Conservation (phyloP, 1,284 basidiomycete genomes). For the Tetrapyrgos nigripes region DNA sequence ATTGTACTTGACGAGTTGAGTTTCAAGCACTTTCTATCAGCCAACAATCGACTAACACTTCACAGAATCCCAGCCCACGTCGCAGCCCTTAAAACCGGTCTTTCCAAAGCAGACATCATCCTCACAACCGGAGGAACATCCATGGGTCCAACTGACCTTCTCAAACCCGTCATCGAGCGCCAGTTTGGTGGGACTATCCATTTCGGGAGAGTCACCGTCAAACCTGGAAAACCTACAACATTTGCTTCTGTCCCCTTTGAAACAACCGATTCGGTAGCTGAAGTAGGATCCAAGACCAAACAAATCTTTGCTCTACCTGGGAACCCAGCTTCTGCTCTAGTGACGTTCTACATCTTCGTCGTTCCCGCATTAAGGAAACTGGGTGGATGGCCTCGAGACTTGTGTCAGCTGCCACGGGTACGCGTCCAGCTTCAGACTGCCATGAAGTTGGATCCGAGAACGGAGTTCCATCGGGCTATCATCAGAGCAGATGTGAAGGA, state of each 20-base stretch:
- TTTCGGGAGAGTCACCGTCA: conserved; percentile 78
- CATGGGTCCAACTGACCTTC: conserved; percentile 87
- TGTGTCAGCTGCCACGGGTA: conserved; percentile 69
- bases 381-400: conserved; percentile 65
- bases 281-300: conserved; percentile 37
- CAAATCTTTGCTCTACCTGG: conserved; percentile 87
- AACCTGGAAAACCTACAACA: conserved; percentile 85
- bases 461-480: conserved; percentile 84
- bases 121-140: conserved; percentile 90
- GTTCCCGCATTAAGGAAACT: conserved; percentile 79
- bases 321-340: conserved; percentile 89
- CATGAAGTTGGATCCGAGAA: conserved; percentile 75
- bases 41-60: no score
- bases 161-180: conserved; percentile 89
- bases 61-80: conserved; percentile 70
- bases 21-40: no score
- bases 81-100: conserved; percentile 58
- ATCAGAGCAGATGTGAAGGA: conserved; percentile 50
- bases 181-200: conserved; percentile 77
- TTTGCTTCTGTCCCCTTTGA: conserved; percentile 75
- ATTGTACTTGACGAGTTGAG: conserved; percentile 78
- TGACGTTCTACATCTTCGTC: conserved; percentile 88
- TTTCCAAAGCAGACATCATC: conserved; percentile 73
- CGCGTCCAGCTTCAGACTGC: conserved; percentile 66
- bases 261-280: not conserved